Base-by-base conservation (phyloP, 192 early-diverging fungal species). In the Dissophora globulifera region DNA sequence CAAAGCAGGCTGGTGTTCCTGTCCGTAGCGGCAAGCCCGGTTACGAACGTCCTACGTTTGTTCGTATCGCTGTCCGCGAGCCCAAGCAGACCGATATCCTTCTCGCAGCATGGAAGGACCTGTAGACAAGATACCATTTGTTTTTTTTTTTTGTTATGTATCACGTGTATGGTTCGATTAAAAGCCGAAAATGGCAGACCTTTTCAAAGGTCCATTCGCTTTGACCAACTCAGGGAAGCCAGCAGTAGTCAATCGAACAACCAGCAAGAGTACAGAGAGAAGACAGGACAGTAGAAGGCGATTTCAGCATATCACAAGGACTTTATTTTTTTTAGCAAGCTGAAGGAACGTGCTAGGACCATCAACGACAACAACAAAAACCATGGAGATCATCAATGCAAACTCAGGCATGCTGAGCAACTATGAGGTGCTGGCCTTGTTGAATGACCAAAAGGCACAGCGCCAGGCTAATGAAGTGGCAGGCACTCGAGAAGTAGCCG, bases 1-100 rank as follows among this genome's bases (percentile, higher is more conserved):
- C 94, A 10, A 88, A 83, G 61, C 79, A 68, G 30, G 93, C 93
- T 20, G 94, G 94, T 70, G 93, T 94, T 22, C 94, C 94, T n/a
- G 89, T 95, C 16, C 82, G 94, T 38, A 87, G 84, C 69, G 94
- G 94, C 10, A 76, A 81, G 23, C 90, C 85, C 40, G 94, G 94
- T 6, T 95, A 95, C 67, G 79, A 86, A 27, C 80, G 89, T 32
- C 87, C 86, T 17, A 87, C 92, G 8, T 89, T 87, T 86, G 85
- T 95, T 26, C 85, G 94, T 38, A 81, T 93, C 31, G 93, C 91
- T 26, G 91, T 93, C 17, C 85, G 93, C n/a, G 81, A 90, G 58
- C 87, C 88, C 45, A 67, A 79, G 57, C 83, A 92, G 82, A 84
- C 91, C 11, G 85, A 87, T 60, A 78, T 92, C 45, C 79, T 95